phyloP scores from a whole-genome alignment of 2,329 filamentous ascomycete genomes.

The Beauveria bassiana region DNA sequence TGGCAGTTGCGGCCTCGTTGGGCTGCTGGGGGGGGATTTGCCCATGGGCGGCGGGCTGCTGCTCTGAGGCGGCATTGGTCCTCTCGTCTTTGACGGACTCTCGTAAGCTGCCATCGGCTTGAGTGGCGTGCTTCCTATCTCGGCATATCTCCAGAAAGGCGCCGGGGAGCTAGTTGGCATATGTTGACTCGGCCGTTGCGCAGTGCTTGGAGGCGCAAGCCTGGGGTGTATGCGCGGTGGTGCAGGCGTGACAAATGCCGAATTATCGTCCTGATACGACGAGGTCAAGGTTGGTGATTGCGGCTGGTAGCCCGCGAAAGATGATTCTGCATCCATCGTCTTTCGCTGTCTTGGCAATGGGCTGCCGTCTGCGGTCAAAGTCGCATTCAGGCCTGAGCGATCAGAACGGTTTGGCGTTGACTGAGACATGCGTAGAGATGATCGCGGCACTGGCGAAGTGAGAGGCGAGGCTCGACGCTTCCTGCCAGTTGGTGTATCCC shows the following conservation, averaged over 20 bases:
- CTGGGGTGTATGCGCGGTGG: slow-evolving; percentile 66
- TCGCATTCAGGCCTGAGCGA: slow-evolving; percentile 29
- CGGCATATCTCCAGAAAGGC: slow-evolving; percentile 82
- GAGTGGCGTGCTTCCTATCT: slow-evolving; percentile 66
- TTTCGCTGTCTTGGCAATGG: slow-evolving; percentile 52
- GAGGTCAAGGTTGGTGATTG: slow-evolving; percentile 55
- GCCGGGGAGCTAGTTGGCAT: slow-evolving; percentile 81
- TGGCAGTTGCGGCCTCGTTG: slow-evolving; percentile 33
- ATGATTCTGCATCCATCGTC: slow-evolving; percentile 34
- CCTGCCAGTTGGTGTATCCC: slow-evolving; percentile 42
- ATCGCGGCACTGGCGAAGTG: slow-evolving; percentile 47
- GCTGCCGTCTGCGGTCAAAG: slow-evolving; percentile 48
- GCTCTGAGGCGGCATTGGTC: slow-evolving; percentile 39
- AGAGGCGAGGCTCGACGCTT: slow-evolving; percentile 50
- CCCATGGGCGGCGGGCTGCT: slow-evolving; percentile 47
- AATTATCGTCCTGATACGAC: slow-evolving; percentile 52
- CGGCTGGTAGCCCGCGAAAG: slow-evolving; percentile 42
- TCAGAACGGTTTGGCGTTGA: slow-evolving; percentile 49
- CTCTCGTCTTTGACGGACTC: slow-evolving; percentile 48
- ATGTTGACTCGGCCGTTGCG: slow-evolving; percentile 73
- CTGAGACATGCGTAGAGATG: slow-evolving; percentile 42
- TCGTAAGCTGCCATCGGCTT: slow-evolving; percentile 43
- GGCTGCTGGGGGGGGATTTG: slow-evolving; percentile 47
- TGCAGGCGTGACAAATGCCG: slow-evolving; percentile 62
- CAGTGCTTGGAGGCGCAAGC: slow-evolving; percentile 71